Percentiles rank a stretch among this genome's conserved stretches.
Conservation (phyloP, 805 yeast species). For the Jamesozyma gamospora region DNA sequence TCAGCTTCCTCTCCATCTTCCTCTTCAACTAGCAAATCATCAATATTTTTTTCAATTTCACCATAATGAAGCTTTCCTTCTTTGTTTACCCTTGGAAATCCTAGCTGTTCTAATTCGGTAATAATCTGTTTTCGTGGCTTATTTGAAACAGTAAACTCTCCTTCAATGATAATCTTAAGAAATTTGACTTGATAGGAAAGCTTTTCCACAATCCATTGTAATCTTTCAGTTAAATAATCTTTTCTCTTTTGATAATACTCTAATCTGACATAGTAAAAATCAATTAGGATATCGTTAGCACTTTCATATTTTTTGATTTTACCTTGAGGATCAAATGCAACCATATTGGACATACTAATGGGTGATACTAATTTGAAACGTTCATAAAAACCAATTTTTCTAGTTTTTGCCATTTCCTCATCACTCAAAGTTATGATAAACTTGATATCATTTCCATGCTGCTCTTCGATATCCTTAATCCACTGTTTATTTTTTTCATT, state of each 20-base stretch:
- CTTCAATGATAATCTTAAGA: conserved; percentile 79
- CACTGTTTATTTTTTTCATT: conserved; percentile 66
- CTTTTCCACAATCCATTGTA: conserved; percentile 66
- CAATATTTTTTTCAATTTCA: conserved; percentile 23
- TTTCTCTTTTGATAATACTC: conserved; percentile 88
- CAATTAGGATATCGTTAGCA: conserved; percentile 69
- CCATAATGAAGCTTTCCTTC: conserved; percentile 54
- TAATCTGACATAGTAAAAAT: conserved; percentile 76
- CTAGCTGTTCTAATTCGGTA: conserved; percentile 47
- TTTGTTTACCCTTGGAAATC: conserved; percentile 71
- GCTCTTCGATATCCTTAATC: conserved; percentile 93
- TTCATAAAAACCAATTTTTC: conserved; percentile 67
- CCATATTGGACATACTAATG: conserved; percentile 77
- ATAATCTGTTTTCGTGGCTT: conserved; percentile 58
- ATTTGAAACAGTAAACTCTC: conserved; percentile 59
- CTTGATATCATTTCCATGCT: conserved; percentile 72
- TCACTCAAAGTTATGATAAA: conserved; percentile 65
- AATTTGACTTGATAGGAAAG: conserved; percentile 80
- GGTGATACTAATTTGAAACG: conserved; percentile 68
- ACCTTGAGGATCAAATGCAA: conserved; percentile 86
- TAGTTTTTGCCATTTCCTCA: conserved; percentile 77
- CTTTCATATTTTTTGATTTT: conserved; percentile 73
- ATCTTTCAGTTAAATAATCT: conserved; percentile 58
- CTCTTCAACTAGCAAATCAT: conserved; percentile 29
- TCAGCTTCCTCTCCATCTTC: conserved; percentile 32